These are phyloP conservation scores for Cerrena zonata DNA, from an alignment of 1,284 basidiomycete genomes.

Conservation along the genomic window DNA sequence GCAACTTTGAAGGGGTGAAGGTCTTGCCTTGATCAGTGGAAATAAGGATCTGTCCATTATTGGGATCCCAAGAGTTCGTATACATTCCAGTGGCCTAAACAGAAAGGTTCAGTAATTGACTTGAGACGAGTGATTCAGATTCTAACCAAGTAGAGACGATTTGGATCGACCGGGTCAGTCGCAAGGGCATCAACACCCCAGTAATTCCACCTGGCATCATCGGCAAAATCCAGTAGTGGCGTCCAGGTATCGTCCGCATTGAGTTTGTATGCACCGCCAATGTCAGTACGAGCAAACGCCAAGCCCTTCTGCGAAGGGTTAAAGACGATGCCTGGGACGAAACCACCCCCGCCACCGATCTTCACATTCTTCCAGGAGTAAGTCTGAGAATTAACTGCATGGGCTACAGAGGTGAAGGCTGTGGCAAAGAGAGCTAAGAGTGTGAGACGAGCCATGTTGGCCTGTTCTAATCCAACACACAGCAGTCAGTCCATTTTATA, in stretches of 20 bases:
- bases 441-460: not conserved
- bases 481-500: not conserved
- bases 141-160: slow-evolving; percentile 46
- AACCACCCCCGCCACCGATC: slow-evolving; percentile 48
- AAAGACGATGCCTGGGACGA: slow-evolving; percentile 55
- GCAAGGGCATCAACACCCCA: slow-evolving; percentile 64
- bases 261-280: slow-evolving; percentile 59
- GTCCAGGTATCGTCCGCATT: slow-evolving; percentile 59
- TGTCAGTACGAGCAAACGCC: slow-evolving; percentile 63
- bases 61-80: slow-evolving; percentile 62
- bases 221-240: slow-evolving; percentile 54
- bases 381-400: slow-evolving; percentile 40
- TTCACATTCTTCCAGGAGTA: slow-evolving; percentile 65
- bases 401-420: slow-evolving; percentile 22
- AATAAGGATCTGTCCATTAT: slow-evolving; percentile 59
- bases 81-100: slow-evolving; percentile 56
- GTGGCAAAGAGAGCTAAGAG: not conserved
- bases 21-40: slow-evolving; percentile 54
- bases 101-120: not conserved
- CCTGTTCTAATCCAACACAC: not conserved
- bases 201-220: slow-evolving; percentile 52
- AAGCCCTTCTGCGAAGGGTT: slow-evolving; percentile 51
- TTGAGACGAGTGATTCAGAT: not conserved
- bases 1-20: slow-evolving; percentile 44
- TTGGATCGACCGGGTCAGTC: slow-evolving; percentile 53